Evolutionary conservation across 2,329 filamentous ascomycete species (phyloP), one percentile per base, ranked within the genome.

Genomic region (Fusarium neocosmosporiellum): DNA sequence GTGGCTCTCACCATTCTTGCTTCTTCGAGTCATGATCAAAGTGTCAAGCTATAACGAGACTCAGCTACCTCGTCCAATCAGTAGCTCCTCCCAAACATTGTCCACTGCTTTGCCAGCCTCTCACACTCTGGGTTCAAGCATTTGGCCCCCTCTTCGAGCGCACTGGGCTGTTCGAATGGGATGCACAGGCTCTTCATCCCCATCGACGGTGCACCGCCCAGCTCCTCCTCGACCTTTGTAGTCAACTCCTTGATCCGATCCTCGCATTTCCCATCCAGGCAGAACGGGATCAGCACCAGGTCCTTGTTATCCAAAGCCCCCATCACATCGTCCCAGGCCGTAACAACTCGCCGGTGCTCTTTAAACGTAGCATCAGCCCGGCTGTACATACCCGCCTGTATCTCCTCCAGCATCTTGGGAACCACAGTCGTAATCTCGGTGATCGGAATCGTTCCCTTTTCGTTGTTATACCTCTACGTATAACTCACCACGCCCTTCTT

Each of bases 181-280:
- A 88, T 97, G 90, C 87, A 96, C 83, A 84, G 90, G 82, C 82
- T 91, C 90, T 86, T 93, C 93, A 86, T 91, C 77, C 89, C 89
- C 89, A 90, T 90, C 59, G 85, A 86, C 20, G 88, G 87, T 20
- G 84, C 81, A 59, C 84, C 81, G 58, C 84, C 83, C 62, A 85
- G 83, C 76, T 86, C 90, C 63, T 90, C 87, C 66, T 91, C 91
- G 75, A 91, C 93, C 73, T 93, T 92, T 50, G 93, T 94, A 71
- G 94, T 97, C 80, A 95, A 87, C 64, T 97, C 94, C 89, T 98
- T 98, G 86, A 98, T 94, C 82, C 94, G 90, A 78, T 98, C 96
- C 84, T 98, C 96, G 80, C 96, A 98, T 81, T 93, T 91, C 73
- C 85, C 84, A 36, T 90, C 93, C 70, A 95, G 86, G 81, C 96